Conservation (phyloP, 305 asterid species). For the Fraxinus albicans region DNA sequence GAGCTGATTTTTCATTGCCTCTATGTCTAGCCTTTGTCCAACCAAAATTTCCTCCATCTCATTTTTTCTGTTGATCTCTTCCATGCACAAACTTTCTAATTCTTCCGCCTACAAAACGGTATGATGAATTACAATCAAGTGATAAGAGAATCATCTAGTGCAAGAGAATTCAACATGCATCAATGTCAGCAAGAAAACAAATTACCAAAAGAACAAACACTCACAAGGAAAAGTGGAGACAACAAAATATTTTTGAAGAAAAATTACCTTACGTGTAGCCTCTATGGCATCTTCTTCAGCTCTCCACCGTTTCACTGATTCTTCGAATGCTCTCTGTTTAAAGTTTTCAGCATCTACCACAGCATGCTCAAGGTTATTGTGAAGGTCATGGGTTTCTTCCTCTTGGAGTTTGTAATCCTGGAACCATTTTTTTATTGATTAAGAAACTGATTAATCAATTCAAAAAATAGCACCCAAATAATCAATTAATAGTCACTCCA, state of each 20-base stretch:
- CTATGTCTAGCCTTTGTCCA: constrained; percentile 54
- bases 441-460: constrained; percentile 20
- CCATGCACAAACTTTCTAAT: constrained; percentile 44
- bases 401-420: constrained; percentile 47
- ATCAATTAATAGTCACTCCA: constrained; percentile 5
- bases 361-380: constrained; percentile 45
- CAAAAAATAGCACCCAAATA: background rate
- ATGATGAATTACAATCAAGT: constrained; percentile 22
- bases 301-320: constrained; percentile 52
- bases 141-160: constrained; percentile 13
- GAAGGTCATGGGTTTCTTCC: constrained; percentile 31
- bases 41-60: constrained; percentile 53
- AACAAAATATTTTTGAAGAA: constrained; percentile 11
- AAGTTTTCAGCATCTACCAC: constrained; percentile 40
- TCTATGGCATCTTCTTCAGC: constrained; percentile 64
- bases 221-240: constrained; percentile 1
- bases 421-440: constrained; percentile 27
- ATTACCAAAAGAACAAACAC: background rate
- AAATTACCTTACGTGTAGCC: constrained; percentile 48
- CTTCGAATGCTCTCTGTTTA: constrained; percentile 42
- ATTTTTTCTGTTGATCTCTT: constrained; percentile 44
- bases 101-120: constrained; percentile 58
- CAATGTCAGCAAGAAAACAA: constrained; percentile 18
- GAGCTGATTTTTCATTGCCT: constrained; percentile 45
- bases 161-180: constrained; percentile 17